Percentiles rank a stretch among this genome's conserved stretches.
phyloP scores from a whole-genome alignment of 768 basidiomycete species.

The Tulasnella sp. region DNA sequence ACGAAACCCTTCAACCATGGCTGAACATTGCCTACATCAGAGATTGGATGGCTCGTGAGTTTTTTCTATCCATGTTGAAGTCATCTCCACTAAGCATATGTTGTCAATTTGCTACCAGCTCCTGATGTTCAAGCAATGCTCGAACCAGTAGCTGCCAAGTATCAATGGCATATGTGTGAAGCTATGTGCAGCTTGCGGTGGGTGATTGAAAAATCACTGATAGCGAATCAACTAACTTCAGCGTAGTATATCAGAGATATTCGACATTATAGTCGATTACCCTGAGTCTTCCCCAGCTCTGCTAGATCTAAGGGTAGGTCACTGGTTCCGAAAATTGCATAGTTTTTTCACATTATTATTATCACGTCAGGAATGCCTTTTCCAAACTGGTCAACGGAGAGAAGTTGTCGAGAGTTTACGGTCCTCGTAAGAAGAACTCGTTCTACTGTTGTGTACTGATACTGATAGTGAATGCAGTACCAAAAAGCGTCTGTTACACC shows the following conservation, averaged over 20 bases:
- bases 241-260: conserved; percentile 63
- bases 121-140: conserved; percentile 40
- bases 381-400: conserved; percentile 66
- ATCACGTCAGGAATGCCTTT: conserved; percentile 59
- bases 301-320: conserved; percentile 63
- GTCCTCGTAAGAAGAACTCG: conserved; percentile 45
- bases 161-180: conserved; percentile 90
- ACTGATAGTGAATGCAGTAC: conserved; percentile 39
- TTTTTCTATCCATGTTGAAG: conserved; percentile 10
- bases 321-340: background rate
- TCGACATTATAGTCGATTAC: conserved; percentile 91
- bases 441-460: background rate
- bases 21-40: conserved; percentile 68
- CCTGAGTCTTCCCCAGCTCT: conserved; percentile 78
- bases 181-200: conserved; percentile 78
- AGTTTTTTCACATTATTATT: background rate
- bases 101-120: conserved; percentile 19
- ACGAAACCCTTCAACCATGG: conserved; percentile 69
- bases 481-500: conserved; percentile 78
- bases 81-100: conserved; percentile 27
- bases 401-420: conserved; percentile 66
- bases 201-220: conserved; percentile 19
- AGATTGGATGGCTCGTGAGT: conserved; percentile 44
- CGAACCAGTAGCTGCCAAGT: conserved; percentile 62
- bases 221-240: conserved; percentile 20